These are phyloP conservation scores for Conticribra guillardii DNA, from an alignment of 108 stramenopile species.

Conservation along the genomic window DNA sequence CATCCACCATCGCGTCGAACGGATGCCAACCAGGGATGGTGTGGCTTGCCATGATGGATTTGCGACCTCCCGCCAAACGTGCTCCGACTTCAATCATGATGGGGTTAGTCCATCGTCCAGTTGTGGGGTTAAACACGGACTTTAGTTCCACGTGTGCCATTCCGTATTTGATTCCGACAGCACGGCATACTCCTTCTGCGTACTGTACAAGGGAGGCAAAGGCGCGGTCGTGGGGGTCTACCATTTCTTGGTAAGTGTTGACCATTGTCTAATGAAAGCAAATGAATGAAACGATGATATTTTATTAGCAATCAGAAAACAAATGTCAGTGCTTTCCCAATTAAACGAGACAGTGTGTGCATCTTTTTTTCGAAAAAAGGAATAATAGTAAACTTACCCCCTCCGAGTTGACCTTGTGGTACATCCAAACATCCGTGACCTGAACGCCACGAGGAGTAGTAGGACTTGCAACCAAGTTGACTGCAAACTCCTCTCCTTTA, in stretches of 20 bases:
- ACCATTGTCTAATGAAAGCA: constrained; percentile 38
- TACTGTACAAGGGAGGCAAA: constrained; percentile 48
- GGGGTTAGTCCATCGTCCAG: constrained; percentile 43
- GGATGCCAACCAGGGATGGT: constrained; percentile 56
- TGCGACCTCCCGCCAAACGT: constrained; percentile 63
- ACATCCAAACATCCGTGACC: constrained; percentile 66
- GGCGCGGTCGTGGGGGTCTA: constrained; percentile 47
- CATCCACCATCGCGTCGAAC: constrained; percentile 63
- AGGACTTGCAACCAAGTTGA: constrained; percentile 57
- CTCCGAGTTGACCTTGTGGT: constrained; percentile 54
- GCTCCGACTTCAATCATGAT: constrained; percentile 65
- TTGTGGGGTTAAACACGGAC: constrained; percentile 34
- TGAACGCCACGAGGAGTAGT: constrained; percentile 58
- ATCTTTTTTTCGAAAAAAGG: too few relatives aligned
- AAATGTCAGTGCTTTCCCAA: too few relatives aligned
- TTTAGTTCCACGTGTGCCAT: constrained; percentile 59
- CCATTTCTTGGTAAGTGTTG: constrained; percentile 58
- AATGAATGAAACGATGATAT: neutral
- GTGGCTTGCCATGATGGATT: constrained; percentile 61
- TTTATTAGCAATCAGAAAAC: neutral
- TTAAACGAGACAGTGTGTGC: too few relatives aligned
- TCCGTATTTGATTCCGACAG: constrained; percentile 69
- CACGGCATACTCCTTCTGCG: constrained; percentile 61
- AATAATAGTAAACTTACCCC: constrained; percentile 29
- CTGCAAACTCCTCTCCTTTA: constrained; percentile 60